Base-by-base conservation (phyloP, 2,329 filamentous ascomycete species). In the Aspergillus pseudoviridinutans region DNA sequence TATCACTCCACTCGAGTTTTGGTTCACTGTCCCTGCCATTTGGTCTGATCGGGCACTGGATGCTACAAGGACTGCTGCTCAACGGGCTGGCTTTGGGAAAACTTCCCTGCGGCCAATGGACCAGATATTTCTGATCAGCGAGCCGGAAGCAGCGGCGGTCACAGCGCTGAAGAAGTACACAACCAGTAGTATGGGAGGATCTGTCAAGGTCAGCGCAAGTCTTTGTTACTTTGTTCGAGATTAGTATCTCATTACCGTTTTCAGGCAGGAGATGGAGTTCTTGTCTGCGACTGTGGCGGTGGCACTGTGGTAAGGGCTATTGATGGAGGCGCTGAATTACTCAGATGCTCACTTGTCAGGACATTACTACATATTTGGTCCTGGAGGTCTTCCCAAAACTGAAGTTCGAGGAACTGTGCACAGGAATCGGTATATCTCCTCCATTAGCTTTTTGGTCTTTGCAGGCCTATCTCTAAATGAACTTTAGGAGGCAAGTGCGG, bases 401-500 rank as follows among this genome's bases (percentile, higher is more conserved):
- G 10, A 32, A 32, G 29, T 32, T 32, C 10, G 29, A 32, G 29
- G 29, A 32, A 12, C 3, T 32, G 29, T 32, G 29, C 10, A 32
- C 29, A 32, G 29, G 29, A 32, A 32, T 12, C 10, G 29, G 29
- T 32, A 32, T 32, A 32, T 9, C 10, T 12, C 29, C 29, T 12
- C 10, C 3, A 32, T 1, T 32, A 32, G 29, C 10, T 12, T 32
- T 32, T 32, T 32, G 10, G 29, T 32, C 29, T 12, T 10, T 12
- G 10, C 3, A 32, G 29, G 29, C 3, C 29, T 32, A 32, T 32
- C 29, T 32, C 29, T 32, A 58, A 53, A 63, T 22, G 55, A 62
- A 24, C 42, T 62, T 10, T 53, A 67, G 70, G 71, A 20, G 70
- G 59, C 8, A 75, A 75, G 59, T 69, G 66, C 50, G 72, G 72